phyloP scores from a whole-genome alignment of 2,329 filamentous ascomycete genomes.

The Arachnopeziza araneosa region DNA sequence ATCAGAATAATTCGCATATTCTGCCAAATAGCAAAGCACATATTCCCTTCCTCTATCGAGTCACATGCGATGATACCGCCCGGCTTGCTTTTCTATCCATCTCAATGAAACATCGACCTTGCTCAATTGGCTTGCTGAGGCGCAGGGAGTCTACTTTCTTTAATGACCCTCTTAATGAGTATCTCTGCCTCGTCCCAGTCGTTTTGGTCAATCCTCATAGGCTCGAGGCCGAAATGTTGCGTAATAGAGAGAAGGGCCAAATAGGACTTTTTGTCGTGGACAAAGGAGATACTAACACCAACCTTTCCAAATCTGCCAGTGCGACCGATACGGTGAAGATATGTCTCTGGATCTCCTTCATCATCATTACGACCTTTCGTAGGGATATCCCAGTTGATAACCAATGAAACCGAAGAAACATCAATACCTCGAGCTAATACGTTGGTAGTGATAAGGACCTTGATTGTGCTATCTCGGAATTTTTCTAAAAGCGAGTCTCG shows the following conservation, averaged over 20 bases:
- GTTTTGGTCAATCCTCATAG: slow-evolving; percentile 73
- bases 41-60: neutral
- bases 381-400: slow-evolving; percentile 92
- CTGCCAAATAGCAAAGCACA: neutral
- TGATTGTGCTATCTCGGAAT: slow-evolving; percentile 81
- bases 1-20: neutral
- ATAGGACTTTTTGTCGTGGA: slow-evolving; percentile 81
- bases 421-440: slow-evolving; percentile 95
- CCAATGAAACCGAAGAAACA: slow-evolving; percentile 88
- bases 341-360: slow-evolving; percentile 89
- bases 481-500: slow-evolving; percentile 80
- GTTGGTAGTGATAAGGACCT: slow-evolving; percentile 97
- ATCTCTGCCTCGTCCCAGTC: slow-evolving; percentile 91
- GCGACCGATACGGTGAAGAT: slow-evolving; percentile 94
- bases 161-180: slow-evolving; percentile 75
- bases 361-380: slow-evolving; percentile 70
- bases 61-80: neutral
- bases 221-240: slow-evolving; percentile 70
- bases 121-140: neutral
- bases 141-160: slow-evolving; percentile 30
- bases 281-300: slow-evolving; percentile 91
- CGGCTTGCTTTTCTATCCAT: neutral
- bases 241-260: slow-evolving; percentile 75
- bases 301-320: slow-evolving; percentile 96
- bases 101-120: neutral